Base-by-base conservation (phyloP, 116 monocot species). In the Cymodocea nodosa region DNA sequence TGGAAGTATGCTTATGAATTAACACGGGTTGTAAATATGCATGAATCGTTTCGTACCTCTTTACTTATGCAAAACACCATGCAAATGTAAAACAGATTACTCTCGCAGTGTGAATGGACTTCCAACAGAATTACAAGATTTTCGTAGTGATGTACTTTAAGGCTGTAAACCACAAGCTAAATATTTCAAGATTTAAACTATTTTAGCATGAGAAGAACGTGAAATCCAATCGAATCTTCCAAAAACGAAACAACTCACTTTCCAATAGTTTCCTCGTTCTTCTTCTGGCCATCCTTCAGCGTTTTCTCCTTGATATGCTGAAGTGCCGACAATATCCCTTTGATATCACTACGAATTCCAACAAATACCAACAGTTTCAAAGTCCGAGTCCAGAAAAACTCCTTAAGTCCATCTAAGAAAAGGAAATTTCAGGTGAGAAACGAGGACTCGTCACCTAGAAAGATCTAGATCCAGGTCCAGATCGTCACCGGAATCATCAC, bases 271-370 rank as follows among this genome's bases (percentile, higher is more conserved):
- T 86, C 86, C 67, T 86, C 89, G 24, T 54, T 86, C 76, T 89
- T 94, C 80, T 86, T 89, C 72, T 84, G 86, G 48, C 79, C 94
- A 66, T 94, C 94, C 74, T 82, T 85, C 73, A 84, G 89, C 25
- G 89, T 80, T 76, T 94, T 94, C 15, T 94, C 86, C 74, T 76
- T 89, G 76, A 94, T 86, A 62, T 80, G 81, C 59, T 89, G 82
- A 60, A 94, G 72, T 30, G 89, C 86, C 66, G 80, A 67, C 40
- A 94, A 56, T 56, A 94, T 89, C 68, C 82, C 89, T 58, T 89
- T 89, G 51, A 94, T 78, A 65, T 94, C 93, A 61, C 93, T 93
- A 82, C 11, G 51, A 39, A 72, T 70, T 48, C 20, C 53, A 66
- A 64, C 34, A 17, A 52, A 44, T 40, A 30, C 20, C 40, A n/a